Percentiles rank a stretch among this genome's conserved stretches.
Evolutionary conservation across 768 basidiomycete genomes (phyloP).

Genomic region (Mycena leptocephala): DNA sequence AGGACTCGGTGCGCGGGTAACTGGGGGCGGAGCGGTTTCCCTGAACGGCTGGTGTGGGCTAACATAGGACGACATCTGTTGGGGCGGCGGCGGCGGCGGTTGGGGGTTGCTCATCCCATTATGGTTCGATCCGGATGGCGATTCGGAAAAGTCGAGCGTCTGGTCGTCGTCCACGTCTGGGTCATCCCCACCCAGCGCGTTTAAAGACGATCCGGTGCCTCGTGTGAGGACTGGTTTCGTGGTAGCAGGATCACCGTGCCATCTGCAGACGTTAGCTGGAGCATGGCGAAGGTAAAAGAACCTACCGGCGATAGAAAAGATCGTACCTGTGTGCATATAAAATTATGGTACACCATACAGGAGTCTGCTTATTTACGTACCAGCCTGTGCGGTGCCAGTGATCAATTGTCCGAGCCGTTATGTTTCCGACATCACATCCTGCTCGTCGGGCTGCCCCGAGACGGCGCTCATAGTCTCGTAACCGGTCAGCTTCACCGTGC

Average conservation of each 20-base stretch:
- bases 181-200: slow-evolving; percentile 57
- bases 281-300: not conserved
- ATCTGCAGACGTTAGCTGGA: slow-evolving; percentile 55
- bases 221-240: slow-evolving; percentile 64
- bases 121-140: slow-evolving; percentile 49
- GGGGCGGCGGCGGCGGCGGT: slow-evolving; percentile 47
- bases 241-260: slow-evolving; percentile 78
- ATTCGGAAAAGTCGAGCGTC: slow-evolving; percentile 60
- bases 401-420: slow-evolving; percentile 82
- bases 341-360: not conserved
- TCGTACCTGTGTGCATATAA: slow-evolving; percentile 56
- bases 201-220: slow-evolving; percentile 41
- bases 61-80: slow-evolving; percentile 43
- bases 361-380: slow-evolving; percentile 41
- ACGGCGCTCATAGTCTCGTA: slow-evolving; percentile 82
- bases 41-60: slow-evolving; percentile 58
- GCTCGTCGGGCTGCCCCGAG: slow-evolving; percentile 76
- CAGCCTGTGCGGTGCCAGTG: slow-evolving; percentile 87
- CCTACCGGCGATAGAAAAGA: slow-evolving; percentile 78
- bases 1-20: slow-evolving; percentile 19
- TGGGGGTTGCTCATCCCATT: slow-evolving; percentile 45
- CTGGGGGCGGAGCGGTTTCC: slow-evolving; percentile 52
- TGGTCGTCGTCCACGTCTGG: slow-evolving; percentile 69
- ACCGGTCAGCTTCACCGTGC: slow-evolving; percentile 74
- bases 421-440: slow-evolving; percentile 81